phyloP scores from a whole-genome alignment of 148 eudicot species.

The Heliosperma pusillum region DNA sequence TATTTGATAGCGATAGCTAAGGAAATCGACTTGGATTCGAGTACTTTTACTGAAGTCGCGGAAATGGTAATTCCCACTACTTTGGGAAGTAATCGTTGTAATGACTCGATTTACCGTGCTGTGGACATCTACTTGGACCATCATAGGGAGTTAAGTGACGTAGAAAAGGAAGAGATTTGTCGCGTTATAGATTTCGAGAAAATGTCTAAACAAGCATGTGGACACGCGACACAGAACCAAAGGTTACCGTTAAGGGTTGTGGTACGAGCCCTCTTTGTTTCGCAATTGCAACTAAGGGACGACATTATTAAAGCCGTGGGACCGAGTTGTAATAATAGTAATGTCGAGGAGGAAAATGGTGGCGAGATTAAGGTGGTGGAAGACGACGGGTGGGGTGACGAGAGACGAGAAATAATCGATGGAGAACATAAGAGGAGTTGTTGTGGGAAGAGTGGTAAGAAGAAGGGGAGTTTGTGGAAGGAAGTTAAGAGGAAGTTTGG shows the following conservation, averaged over 20 bases:
- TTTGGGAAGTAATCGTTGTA: slow-evolving; percentile 29
- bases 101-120: slow-evolving; percentile 65
- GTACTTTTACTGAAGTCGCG: slow-evolving; percentile 41
- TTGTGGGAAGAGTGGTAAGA: slow-evolving; percentile 24
- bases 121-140: slow-evolving; percentile 52
- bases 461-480: slow-evolving; percentile 61
- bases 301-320: slow-evolving; percentile 35
- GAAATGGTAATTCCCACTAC: slow-evolving; percentile 51
- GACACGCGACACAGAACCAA: slow-evolving; percentile 57
- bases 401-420: slow-evolving; percentile 37
- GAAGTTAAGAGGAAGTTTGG: slow-evolving; percentile 84
- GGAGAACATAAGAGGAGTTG: slow-evolving; percentile 24
- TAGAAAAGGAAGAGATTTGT: slow-evolving; percentile 52
- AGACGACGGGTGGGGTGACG: slow-evolving; percentile 49
- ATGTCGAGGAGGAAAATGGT: slow-evolving; percentile 25
- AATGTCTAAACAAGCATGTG: slow-evolving; percentile 55
- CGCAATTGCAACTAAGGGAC: slow-evolving; percentile 56
- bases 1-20: slow-evolving; percentile 57
- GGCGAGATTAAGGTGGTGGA: slow-evolving; percentile 7
- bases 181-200: slow-evolving; percentile 49
- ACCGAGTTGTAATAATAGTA: slow-evolving; percentile 15
- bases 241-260: slow-evolving; percentile 53
- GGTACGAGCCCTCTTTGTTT: slow-evolving; percentile 47
- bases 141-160: slow-evolving; percentile 49
- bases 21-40: slow-evolving; percentile 38